These are phyloP conservation scores for Diutina scorzettiae DNA, from an alignment of 1,139 yeast genomes.

Conservation along the genomic window DNA sequence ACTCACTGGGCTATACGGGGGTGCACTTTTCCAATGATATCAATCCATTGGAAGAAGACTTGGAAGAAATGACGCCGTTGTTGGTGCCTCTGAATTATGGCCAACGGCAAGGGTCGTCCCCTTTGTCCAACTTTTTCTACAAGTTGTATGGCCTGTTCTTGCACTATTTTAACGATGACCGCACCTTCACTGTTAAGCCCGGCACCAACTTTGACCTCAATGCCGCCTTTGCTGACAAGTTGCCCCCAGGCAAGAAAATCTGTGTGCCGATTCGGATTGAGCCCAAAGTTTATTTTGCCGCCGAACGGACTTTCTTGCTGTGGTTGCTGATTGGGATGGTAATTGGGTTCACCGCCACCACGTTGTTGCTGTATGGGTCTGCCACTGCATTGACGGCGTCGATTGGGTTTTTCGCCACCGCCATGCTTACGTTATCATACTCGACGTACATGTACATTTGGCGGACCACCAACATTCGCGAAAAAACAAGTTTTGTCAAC, in stretches of 20 bases:
- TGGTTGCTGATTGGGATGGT: constrained; percentile 70
- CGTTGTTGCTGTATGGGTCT: constrained; percentile 61
- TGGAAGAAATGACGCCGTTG: constrained; percentile 31
- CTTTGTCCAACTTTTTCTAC: constrained; percentile 21
- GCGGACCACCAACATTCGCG: constrained; percentile 76
- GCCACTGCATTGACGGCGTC: constrained; percentile 68
- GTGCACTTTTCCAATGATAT: constrained; percentile 37
- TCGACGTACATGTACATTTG: constrained; percentile 67
- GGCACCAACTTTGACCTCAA: constrained; percentile 69
- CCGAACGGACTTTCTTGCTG: constrained; percentile 68
- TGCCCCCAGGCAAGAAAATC: constrained; percentile 71
- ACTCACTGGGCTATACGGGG: constrained; percentile 17
- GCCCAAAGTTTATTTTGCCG: constrained; percentile 78
- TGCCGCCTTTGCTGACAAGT: constrained; percentile 32
- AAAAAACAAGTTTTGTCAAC: constrained; percentile 57
- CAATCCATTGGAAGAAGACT: constrained; percentile 37
- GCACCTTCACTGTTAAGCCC: constrained; percentile 61
- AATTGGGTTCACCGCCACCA: constrained; percentile 61
- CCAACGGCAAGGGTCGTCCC: constrained; percentile 17
- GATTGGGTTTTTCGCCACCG: constrained; percentile 77
- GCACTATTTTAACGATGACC: constrained; percentile 48
- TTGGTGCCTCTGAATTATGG: constrained; percentile 27
- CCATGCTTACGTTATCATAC: constrained; percentile 61
- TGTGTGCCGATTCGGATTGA: constrained; percentile 73
- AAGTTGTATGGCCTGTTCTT: constrained; percentile 26